Conservation (phyloP, 2,329 filamentous ascomycete genomes). For the Bisporella sp. region DNA sequence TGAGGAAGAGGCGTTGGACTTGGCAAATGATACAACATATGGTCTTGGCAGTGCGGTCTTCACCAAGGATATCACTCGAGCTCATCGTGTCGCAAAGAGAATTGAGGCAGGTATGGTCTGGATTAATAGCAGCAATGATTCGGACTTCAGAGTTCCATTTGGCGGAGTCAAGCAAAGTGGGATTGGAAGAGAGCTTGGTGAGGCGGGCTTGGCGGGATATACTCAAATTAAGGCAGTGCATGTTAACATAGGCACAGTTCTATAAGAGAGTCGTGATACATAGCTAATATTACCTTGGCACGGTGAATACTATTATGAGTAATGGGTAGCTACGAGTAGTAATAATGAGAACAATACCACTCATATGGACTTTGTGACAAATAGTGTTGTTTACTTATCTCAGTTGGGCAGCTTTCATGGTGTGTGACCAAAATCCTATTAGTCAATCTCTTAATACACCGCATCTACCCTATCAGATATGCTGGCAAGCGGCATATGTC, state of each 20-base stretch:
- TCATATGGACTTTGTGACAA: too few species aligned
- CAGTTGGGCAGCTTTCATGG: too few species aligned
- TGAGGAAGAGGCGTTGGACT: constrained; percentile 45
- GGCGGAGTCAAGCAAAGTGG: constrained; percentile 54
- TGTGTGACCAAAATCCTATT: too few species aligned
- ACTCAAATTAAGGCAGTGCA: constrained; percentile 32
- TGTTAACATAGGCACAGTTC: constrained; percentile 27
- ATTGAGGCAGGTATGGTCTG: constrained; percentile 48
- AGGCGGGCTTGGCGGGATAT: constrained; percentile 37
- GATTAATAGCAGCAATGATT: constrained; percentile 36
- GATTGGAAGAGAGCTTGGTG: constrained; percentile 43
- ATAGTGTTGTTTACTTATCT: too few species aligned
- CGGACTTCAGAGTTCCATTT: constrained; percentile 41
- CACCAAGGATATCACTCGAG: constrained; percentile 43
- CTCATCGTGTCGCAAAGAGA: constrained; percentile 37
- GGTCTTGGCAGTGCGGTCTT: constrained; percentile 49
- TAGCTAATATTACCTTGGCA: too few species aligned
- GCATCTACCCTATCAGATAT: too few species aligned
- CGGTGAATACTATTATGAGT: too few species aligned
- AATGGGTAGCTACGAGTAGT: too few species aligned
- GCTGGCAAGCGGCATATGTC: too few species aligned
- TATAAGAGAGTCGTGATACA: constrained; percentile 9
- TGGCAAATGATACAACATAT: constrained; percentile 49
- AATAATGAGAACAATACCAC: too few species aligned
- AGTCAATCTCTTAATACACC: too few species aligned